Base-by-base conservation (phyloP, 2,329 filamentous ascomycete species). In the Fusarium foetens region DNA sequence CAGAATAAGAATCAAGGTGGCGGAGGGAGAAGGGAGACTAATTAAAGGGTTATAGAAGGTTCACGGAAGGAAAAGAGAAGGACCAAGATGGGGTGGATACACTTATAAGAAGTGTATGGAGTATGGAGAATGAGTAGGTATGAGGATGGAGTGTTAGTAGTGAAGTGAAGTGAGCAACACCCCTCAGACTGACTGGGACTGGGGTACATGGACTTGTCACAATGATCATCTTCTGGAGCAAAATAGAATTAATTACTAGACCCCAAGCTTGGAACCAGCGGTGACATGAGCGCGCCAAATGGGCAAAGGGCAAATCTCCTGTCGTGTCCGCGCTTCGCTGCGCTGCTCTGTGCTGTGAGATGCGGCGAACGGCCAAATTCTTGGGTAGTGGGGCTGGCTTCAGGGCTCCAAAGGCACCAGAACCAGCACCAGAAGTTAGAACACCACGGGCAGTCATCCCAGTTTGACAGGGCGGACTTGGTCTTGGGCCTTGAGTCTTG, bases 221-320 rank as follows among this genome's bases (percentile, higher is more conserved):
- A 73, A 69, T 71, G 67, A 69, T 74, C 74, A 76, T 75, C 72
- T 76, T 74, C 38, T 66, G 62, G 63, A 66, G 49, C 49, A 53
- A 43, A 43, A 68, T 70, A 74, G 66, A 73, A 75, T 73, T 72
- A 71, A 68, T 73, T 65, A 48, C 70, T 75, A 77, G 77, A 72
- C 72, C 76, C 73, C 70, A 66, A 79, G 75, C 75, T 79, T 79
- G 73, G 72, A 76, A 79, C 76, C 75, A 75, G 79, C 80, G 78
- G 78, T 80, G 78, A 79, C 79, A 79, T 79, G 77, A 78, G 76
- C 65, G 69, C 70, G 31, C 54, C 54, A 49, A 49, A 58, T 41
- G 41, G 51, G 51, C 58, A 75, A 70, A 69, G 70, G 70, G 71
- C 73, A 76, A 75, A 74, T 76, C 75, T 78, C 75, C 75, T 77